Evolutionary conservation across 2,329 filamentous ascomycete genomes (phyloP), one percentile per base, ranked within the genome.

Genomic region (Herpotrichia juniperi): DNA sequence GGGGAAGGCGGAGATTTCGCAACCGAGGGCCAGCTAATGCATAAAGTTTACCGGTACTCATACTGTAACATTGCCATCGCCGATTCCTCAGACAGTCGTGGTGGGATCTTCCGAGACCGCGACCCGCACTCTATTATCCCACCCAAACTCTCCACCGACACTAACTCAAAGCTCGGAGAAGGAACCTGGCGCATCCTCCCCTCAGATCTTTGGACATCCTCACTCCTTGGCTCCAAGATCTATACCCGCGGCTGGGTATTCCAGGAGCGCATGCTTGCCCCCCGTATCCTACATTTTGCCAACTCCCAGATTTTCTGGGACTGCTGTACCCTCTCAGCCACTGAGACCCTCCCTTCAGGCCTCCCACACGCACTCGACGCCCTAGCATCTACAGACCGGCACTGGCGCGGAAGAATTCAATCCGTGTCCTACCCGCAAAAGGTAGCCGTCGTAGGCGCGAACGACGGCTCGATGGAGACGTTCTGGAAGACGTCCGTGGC

Each of bases 191-290:
- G 54, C 7, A 45, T 65, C 14, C 30, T 68, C 5, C 24, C 50
- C 9, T 50, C 49, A n/a, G 49, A 62, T 37, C 21, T 67, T 3
- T 70, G 66, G 64, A 54, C 58, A 3, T 25, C 17, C 1, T 48
- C 58, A 19, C 44, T 70, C n/a, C 52, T 68, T 4, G n/a, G 50
- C 2, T 51, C 54, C 1, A 10, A 16, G 2, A 14, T 69, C 1
- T 67, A 68, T 30, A 52, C 30, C 1, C 56, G 66, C 2, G 66
- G 57, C 8, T 69, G 67, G 67, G 67, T 69, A 2, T 68, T 66
- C 34, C 67, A 70, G 22, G 35, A 66, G 51, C 59, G 59, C 3
- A 57, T 64, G 25, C 56, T 66, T 1, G 50, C 61, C 2, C 59
- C 50, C 5, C 57, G 62, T 4, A 21, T 60, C 8, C 40, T 65